A percentile compares a stretch with the other conserved stretches of the same genome.
phyloP scores from a whole-genome alignment of 345 rosid genomes.

The Luvunga scandens region DNA sequence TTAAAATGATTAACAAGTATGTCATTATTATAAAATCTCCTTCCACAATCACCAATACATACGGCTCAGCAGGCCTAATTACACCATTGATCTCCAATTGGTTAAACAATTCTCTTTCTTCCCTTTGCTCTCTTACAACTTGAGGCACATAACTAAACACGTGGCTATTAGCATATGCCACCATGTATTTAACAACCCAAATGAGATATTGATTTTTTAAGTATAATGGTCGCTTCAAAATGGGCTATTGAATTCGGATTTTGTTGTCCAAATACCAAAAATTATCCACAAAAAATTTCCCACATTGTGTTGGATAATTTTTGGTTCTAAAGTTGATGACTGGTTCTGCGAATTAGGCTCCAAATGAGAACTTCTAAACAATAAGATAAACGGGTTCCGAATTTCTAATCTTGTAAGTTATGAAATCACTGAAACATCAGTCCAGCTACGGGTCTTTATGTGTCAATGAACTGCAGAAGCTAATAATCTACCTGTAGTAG shows the following conservation, averaged over 20 bases:
- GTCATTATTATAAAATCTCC: conserved; percentile 65
- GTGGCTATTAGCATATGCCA: conserved; percentile 68
- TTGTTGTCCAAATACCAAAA: conserved; percentile 92
- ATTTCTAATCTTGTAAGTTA: conserved; percentile 3
- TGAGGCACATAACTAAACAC: conserved; percentile 57
- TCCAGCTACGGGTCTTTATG: background rate
- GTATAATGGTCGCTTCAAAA: conserved; percentile 65
- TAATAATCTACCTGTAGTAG: conserved; percentile 77
- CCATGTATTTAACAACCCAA: conserved; percentile 48
- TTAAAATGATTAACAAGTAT: conserved; percentile 33
- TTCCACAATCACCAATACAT: conserved; percentile 60
- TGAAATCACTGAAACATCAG: conserved; percentile 21
- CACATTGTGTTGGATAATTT: conserved; percentile 29
- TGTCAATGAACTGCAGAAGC: background rate
- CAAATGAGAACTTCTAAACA: conserved; percentile 20
- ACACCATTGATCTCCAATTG: conserved; percentile 60
- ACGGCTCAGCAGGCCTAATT: conserved; percentile 51
- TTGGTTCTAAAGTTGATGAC: conserved; percentile 20
- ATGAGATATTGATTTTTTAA: conserved; percentile 58
- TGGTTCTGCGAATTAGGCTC: conserved; percentile 24
- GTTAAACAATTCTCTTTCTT: conserved; percentile 50
- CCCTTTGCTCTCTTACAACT: conserved; percentile 53
- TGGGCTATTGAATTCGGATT: conserved; percentile 29
- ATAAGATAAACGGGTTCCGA: conserved; percentile 16
- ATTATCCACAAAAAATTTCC: conserved; percentile 72